phyloP scores from a whole-genome alignment of 331 rosid genomes.

The Rhamnella rubrinervis region DNA sequence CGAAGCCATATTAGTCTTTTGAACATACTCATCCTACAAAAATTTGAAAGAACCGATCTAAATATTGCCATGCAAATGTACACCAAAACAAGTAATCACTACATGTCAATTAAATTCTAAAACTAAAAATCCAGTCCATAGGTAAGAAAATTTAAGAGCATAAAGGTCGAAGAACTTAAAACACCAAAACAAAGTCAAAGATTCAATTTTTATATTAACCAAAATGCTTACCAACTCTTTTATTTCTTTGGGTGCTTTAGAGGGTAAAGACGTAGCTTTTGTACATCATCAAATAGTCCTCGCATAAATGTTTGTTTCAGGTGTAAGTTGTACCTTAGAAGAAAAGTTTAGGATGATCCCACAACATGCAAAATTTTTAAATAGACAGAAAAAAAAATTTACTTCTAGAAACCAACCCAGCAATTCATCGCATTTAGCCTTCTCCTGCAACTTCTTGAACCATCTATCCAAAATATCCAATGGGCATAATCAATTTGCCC shows the following conservation, averaged over 20 bases:
- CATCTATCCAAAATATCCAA: too few relatives aligned
- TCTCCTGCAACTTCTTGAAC: too few relatives aligned
- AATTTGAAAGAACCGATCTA: constrained; percentile 1
- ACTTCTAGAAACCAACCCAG: too few relatives aligned
- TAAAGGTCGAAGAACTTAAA: constrained; percentile 7
- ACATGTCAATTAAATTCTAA: background rate
- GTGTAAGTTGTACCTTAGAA: too few relatives aligned
- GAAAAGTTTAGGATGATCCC: too few relatives aligned
- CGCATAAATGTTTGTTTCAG: constrained; percentile 27
- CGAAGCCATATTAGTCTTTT: constrained; percentile 54
- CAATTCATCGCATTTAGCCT: too few relatives aligned
- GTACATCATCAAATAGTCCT: constrained; percentile 75
- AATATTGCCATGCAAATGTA: background rate
- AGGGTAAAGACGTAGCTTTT: constrained; percentile 56
- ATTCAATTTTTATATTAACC: constrained; percentile 9
- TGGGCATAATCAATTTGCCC: too few relatives aligned
- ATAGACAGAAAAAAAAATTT: too few relatives aligned
- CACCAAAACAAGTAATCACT: background rate
- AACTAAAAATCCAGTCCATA: background rate
- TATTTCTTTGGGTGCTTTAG: constrained; percentile 62
- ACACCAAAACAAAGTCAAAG: constrained; percentile 14
- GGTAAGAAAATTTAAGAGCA: background rate
- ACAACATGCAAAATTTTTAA: too few relatives aligned
- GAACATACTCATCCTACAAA: constrained; percentile 82
- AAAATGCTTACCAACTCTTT: constrained; percentile 64